Base-by-base conservation (phyloP, 768 basidiomycete genomes). In the Lentinus tigrinus region DNA sequence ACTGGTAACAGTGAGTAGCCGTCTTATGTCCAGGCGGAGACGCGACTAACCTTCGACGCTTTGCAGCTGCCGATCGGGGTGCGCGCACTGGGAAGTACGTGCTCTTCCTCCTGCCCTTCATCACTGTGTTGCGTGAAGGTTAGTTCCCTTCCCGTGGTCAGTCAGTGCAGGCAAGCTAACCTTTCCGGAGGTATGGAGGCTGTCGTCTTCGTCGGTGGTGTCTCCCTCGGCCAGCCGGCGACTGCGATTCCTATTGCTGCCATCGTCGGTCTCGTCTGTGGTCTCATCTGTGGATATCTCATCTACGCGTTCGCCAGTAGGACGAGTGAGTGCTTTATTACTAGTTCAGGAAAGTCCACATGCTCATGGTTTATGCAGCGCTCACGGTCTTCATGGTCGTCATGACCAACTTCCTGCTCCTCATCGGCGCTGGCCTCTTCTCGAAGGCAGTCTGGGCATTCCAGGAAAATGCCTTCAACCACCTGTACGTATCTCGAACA, bases 111-210 rank as follows among this genome's bases (percentile, higher is more conserved):
- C 80, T 99, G 5, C 96, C 96, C 0, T 73, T 96, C 57, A 83
- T 98, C 68, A 96, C 95, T 10, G 93, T 99, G 46, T 77, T 98
- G 34, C 87, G 95, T 60, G 96, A 98, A 78, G 95, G 95, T 81
- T 47, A 23, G 63, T 63, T 3, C 10, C 1, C 19, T 2, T 42
- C 2, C 1, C 16, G 2, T 4, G 19, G 13, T 4, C 10, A 2
- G 11, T 8, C 16, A 11, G 23, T 26, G 4, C 24, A 34, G 37
- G 6, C 21, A n/a, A 21, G 27, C 49, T 57, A 16, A 40, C 24
- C 34, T 5, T 17, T 37, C 4, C 28, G 17, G 62, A 88, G 86
- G 87, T 47, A 78, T 98, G 60, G 95, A 98, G 71, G 94, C 91
- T 0, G 89, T 97, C 56, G 79, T 98, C 59, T 97, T 98, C 68